phyloP scores from a whole-genome alignment of 768 basidiomycete genomes.

The Kwoniella mangroviensis region DNA sequence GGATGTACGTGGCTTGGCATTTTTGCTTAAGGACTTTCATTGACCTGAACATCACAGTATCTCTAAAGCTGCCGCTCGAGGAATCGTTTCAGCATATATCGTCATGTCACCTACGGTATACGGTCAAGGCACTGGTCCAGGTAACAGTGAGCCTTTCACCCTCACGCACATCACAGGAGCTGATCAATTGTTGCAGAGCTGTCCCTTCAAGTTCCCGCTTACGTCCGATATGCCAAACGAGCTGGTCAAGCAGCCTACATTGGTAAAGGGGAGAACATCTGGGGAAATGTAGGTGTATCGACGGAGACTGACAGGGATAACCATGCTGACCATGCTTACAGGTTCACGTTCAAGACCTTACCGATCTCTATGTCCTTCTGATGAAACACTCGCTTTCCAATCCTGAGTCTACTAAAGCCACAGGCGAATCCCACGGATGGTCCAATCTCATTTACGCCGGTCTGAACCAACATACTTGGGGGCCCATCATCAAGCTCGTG shows the following conservation, averaged over 20 bases:
- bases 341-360: slow-evolving; percentile 29
- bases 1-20: slow-evolving; percentile 11
- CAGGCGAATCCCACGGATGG: slow-evolving; percentile 21
- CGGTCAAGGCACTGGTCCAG: slow-evolving; percentile 27
- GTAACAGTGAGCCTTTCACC: slow-evolving; percentile 22
- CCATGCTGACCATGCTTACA: not conserved
- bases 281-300: slow-evolving; percentile 26
- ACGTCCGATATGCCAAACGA: slow-evolving; percentile 25
- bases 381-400: slow-evolving; percentile 2
- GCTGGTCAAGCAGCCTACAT: slow-evolving; percentile 30
- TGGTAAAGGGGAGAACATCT: slow-evolving; percentile 30
- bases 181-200: slow-evolving; percentile 14
- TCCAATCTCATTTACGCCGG: slow-evolving; percentile 33
- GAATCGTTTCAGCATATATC: slow-evolving; percentile 29
- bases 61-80: slow-evolving; percentile 23
- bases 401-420: slow-evolving; percentile 13
- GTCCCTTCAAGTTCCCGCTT: slow-evolving; percentile 29
- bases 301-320: not conserved
- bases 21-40: not conserved
- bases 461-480: slow-evolving; percentile 28
- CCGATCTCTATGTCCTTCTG: slow-evolving; percentile 17
- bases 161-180: not conserved
- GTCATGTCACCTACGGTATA: slow-evolving; percentile 31
- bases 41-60: slow-evolving; percentile 7
- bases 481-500: slow-evolving; percentile 20